Evolutionary conservation across 441 rosid genomes (phyloP), one percentile per base, ranked within the genome.

Genomic region (Hypseocharis bilobata): DNA sequence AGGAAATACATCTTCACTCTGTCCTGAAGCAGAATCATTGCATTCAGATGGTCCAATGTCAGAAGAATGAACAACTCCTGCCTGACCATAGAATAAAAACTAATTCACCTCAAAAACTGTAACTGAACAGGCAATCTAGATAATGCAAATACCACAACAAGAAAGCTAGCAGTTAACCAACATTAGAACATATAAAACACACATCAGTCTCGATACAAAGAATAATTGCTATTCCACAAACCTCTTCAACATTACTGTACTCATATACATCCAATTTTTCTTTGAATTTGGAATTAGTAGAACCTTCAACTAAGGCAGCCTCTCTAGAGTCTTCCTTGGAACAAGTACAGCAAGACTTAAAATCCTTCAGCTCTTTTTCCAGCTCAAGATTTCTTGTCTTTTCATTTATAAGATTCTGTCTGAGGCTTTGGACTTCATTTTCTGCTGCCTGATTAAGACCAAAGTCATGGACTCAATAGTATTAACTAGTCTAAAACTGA

Each of bases 371-470:
- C 78, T 83, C 85, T 70, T 75, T 78, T 79, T 82, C 89, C 68
- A 92, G 68, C 69, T 70, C 82, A 61, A 22, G 63, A 63, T 66
- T 70, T 76, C 75, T 85, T 2, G 61, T 62, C 73, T 82, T 80
- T 81, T 88, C 91, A 64, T 68, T 76, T 44, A 55, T 68, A 63
- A 86, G 83, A 66, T 76, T 71, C 59, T 80, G 84, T 59, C 63
- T 80, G 52, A 90, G 87, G 69, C 62, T 77, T 49, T 66, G 73
- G 49, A 83, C 81, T 70, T 87, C 91, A 55, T 52, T 70, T 75
- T 86, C 94, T 60, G 92, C 92, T 32, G 80, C 80, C 97, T 92
- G 77, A 63, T 73, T 26, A 70, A 44, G n/a, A 75, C 0, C 14
- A 40, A 16, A 52, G 40, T 13, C 49, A 56, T 3, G 60, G 34